Evolutionary conservation across 2,329 filamentous ascomycete species (phyloP).

Genomic region (Leptographium radiaticola): DNA sequence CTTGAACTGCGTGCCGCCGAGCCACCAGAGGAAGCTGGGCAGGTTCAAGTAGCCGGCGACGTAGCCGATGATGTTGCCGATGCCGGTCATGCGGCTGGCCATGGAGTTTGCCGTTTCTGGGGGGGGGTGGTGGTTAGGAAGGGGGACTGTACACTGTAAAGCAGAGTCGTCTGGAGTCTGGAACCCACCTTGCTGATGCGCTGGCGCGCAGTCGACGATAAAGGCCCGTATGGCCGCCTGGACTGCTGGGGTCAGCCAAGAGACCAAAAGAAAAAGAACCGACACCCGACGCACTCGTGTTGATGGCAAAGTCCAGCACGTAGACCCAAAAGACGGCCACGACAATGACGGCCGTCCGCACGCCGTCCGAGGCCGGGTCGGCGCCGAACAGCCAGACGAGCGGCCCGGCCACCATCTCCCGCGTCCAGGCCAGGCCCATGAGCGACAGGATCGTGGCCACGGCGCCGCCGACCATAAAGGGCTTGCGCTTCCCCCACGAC

Average conservation of each 20-base stretch:
- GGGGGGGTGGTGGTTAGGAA: too few relatives aligned
- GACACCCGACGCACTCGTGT: conserved; percentile 51
- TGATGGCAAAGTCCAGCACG: conserved; percentile 86
- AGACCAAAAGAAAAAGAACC: not conserved
- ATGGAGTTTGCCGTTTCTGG: conserved; percentile 82
- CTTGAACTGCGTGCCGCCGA: conserved; percentile 86
- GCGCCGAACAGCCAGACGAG: conserved; percentile 54
- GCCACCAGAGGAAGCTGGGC: conserved; percentile 59
- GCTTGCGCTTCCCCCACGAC: conserved; percentile 65
- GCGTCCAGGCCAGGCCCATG: conserved; percentile 60
- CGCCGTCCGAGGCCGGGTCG: conserved; percentile 47
- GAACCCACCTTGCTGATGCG: conserved; percentile 66
- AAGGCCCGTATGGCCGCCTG: conserved; percentile 87
- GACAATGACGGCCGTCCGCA: conserved; percentile 55
- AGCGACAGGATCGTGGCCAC: conserved; percentile 54
- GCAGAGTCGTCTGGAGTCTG: too few relatives aligned
- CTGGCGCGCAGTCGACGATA: conserved; percentile 83
- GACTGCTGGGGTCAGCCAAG: conserved; percentile 31
- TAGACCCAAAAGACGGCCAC: conserved; percentile 81
- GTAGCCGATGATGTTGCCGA: conserved; percentile 87
- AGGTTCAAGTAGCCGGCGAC: conserved; percentile 76
- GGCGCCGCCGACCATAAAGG: conserved; percentile 65
- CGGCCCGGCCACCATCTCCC: conserved; percentile 56
- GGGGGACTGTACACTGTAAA: too few relatives aligned
- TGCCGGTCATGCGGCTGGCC: conserved; percentile 73